Evolutionary conservation across 176 grass and related monocot genomes (phyloP).

Genomic region (Carex cristatella): DNA sequence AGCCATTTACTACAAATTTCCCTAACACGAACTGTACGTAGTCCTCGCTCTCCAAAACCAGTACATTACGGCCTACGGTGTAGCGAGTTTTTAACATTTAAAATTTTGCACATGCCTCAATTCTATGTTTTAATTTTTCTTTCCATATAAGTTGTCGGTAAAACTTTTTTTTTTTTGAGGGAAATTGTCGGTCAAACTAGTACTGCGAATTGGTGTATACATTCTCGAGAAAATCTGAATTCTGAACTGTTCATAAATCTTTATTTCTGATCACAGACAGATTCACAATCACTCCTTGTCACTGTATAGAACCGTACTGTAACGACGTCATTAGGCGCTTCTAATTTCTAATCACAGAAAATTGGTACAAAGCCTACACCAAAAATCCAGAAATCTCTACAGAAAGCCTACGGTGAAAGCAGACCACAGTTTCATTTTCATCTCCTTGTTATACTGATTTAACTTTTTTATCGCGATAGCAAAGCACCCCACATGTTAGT

Average conservation of each 20-base stretch:
- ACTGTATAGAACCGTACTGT: neutral
- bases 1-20: neutral
- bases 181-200: too few relatives aligned
- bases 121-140: too few relatives aligned
- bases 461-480: neutral
- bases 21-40: too few relatives aligned
- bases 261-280: neutral
- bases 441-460: neutral
- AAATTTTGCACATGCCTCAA: too few relatives aligned
- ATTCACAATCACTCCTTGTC: neutral
- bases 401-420: neutral
- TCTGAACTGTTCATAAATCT: neutral
- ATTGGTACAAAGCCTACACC: too few relatives aligned
- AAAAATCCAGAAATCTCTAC: neutral
- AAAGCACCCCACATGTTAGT: neutral
- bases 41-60: too few relatives aligned
- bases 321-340: neutral
- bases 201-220: neutral
- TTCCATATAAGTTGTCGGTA: too few relatives aligned
- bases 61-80: neutral
- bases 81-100: neutral
- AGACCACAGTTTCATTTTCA: neutral
- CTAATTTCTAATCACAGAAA: neutral
- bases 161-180: too few relatives aligned
- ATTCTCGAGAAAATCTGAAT: neutral